phyloP scores from a whole-genome alignment of 192 early-diverging fungal species.

The Podochytrium sp. region DNA sequence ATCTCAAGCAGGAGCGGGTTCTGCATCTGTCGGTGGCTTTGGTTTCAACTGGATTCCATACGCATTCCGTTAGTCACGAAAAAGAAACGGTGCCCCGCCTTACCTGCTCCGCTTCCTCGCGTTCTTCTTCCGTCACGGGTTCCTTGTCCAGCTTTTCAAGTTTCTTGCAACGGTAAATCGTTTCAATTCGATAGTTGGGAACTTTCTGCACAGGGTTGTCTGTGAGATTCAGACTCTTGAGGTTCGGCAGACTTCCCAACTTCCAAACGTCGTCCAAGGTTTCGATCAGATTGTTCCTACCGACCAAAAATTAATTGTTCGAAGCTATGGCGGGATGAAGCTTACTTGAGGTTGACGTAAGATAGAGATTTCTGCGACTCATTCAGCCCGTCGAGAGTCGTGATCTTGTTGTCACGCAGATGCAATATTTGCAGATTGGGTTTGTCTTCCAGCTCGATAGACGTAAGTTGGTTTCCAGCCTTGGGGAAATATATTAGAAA shows the following conservation, averaged over 20 bases:
- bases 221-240: slow-evolving; percentile 47
- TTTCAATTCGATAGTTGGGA: slow-evolving; percentile 55
- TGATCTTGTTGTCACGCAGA: slow-evolving; percentile 51
- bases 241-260: slow-evolving; percentile 33
- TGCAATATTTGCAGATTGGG: slow-evolving; percentile 49
- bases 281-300: slow-evolving; percentile 51
- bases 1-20: background rate
- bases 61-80: background rate
- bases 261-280: slow-evolving; percentile 48
- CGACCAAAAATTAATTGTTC: background rate
- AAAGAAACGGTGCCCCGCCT: background rate
- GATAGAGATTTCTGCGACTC: slow-evolving; percentile 35
- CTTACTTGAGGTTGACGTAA: slow-evolving; percentile 57
- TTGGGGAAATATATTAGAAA: slow-evolving; percentile 21
- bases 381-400: slow-evolving; percentile 34
- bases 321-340: background rate
- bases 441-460: slow-evolving; percentile 46
- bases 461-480: slow-evolving; percentile 44
- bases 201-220: slow-evolving; percentile 54
- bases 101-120: slow-evolving; percentile 53
- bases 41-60: background rate
- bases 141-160: slow-evolving; percentile 63
- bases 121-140: slow-evolving; percentile 53
- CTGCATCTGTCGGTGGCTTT: background rate
- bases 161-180: slow-evolving; percentile 44